These are phyloP conservation scores for Candida sp. DNA, from an alignment of 1,139 yeast genomes.

Conservation along the genomic window DNA sequence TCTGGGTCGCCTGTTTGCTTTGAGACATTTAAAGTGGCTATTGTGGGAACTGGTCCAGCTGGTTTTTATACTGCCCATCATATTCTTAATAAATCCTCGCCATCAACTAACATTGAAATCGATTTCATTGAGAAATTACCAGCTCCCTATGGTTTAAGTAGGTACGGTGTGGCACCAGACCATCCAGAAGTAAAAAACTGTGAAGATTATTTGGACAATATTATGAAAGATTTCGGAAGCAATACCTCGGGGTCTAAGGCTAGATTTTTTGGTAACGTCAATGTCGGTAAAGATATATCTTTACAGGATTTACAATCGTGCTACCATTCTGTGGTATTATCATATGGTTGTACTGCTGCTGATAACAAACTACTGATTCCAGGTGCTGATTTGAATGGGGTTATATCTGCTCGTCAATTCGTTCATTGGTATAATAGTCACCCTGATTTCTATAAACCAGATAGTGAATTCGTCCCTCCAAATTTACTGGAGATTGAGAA, in stretches of 20 bases:
- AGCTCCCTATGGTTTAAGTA: slow-evolving; percentile 84
- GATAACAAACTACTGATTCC: slow-evolving; percentile 58
- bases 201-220: slow-evolving; percentile 72
- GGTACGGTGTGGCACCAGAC: slow-evolving; percentile 99
- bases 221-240: slow-evolving; percentile 36
- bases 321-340: slow-evolving; percentile 72
- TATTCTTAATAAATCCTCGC: slow-evolving; percentile 48
- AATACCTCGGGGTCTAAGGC: slow-evolving; percentile 29
- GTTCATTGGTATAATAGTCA: slow-evolving; percentile 97
- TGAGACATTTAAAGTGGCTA: slow-evolving; percentile 45
- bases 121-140: slow-evolving; percentile 81
- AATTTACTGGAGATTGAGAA: slow-evolving; percentile 56
- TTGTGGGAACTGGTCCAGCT: slow-evolving; percentile 96
- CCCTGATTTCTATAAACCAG: slow-evolving; percentile 47
- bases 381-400: slow-evolving; percentile 62
- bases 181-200: slow-evolving; percentile 96
- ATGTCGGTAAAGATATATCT: slow-evolving; percentile 55
- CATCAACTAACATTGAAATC: slow-evolving; percentile 30
- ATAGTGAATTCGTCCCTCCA: slow-evolving; percentile 37
- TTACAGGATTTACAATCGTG: slow-evolving; percentile 46
- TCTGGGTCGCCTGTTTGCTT: no score
- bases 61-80: slow-evolving; percentile 90
- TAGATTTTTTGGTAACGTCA: slow-evolving; percentile 72
- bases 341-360: slow-evolving; percentile 74
- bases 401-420: slow-evolving; percentile 80